Evolutionary conservation across 179 eudicot species (phyloP), one percentile per base, ranked within the genome.

Genomic region (Silene vulgaris): DNA sequence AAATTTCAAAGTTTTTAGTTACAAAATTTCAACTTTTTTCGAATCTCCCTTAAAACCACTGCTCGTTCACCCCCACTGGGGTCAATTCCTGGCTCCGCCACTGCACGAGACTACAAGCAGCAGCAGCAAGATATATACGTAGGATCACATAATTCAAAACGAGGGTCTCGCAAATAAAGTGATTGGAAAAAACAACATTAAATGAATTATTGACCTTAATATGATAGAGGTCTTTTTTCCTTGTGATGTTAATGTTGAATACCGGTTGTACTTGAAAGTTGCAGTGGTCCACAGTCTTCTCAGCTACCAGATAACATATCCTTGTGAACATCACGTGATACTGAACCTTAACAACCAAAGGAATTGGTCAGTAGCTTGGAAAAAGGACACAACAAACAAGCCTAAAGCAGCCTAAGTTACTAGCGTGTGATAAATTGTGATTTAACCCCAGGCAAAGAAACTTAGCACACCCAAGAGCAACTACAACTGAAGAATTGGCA

Each of bases 291-390:
- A 82, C 75, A 75, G 14, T 75, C 52, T 43, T 43, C 56, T 65
- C 5, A 69, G 19, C 74, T 71, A 71, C 66, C 29, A 76, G 29
- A 56, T 5, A 67, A 40, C 72, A 78, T 23, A 79, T 45, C 82
- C 85, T 71, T 64, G 82, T 75, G 82, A 82, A 75, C 5, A 72
- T 75, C 82, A 82, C 82, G 80, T 78, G 85, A 72, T 30, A 48
- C 68, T 60, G 57, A 68, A 61, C 72, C 75, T 70, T 67, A 60
- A 73, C 28, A 71, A 32, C 71, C 17, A 57, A 77, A 43, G 60
- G 28, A 32, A 77, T 77, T 71, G 75, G 71, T 52, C 71, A 77
- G 48, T 64, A 65, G 50, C 48, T 59, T 17, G 19, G 11, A 30
- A 72, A 69, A 57, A 54, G 59, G 29, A 45, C 57, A 17, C 17